Evolutionary conservation across 148 eudicot genomes (phyloP), one percentile per base, ranked within the genome.

Genomic region (Amaranthus palmeri): DNA sequence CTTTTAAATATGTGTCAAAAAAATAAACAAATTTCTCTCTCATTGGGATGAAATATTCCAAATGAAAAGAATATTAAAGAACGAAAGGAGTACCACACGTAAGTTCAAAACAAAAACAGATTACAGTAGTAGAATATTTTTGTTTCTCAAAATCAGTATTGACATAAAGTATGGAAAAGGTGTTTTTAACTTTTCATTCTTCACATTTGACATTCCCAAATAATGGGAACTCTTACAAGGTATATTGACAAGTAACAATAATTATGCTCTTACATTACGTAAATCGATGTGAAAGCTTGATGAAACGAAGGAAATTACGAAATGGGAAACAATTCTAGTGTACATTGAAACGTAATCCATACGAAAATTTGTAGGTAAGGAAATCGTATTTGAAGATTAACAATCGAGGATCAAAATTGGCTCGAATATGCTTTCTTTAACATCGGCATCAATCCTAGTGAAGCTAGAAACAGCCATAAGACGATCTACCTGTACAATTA

Each of bases 401-500:
- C 71, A 65, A 40, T 25, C 45, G 36, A 25, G 54, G 60, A 58
- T 43, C 71, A 69, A 76, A 74, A 70, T 55, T 55, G 65, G 78
- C 50, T 74, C 54, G 8, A 61, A 70, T 51, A 25, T 25, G 36
- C 36, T 25, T 25, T 25, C 36, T 25, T 25, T 25, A 18, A 72
- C 56, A 72, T 68, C 59, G 4, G 55, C 77, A 54, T 73, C 74
- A 69, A 78, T 78, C 73, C 62, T 15, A 61, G 66, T 54, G 10
- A 25, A 25, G 74, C 74, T 58, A 74, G 71, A 65, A 49, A 66
- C 68, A 58, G 44, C 69, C 53, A 59, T 72, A 67, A 57, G 36
- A 25, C 36, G 36, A 82, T 75, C 68, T 78, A 82, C 71, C 87
- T 86, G 77, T 83, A 84, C 88, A 86, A 54, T 73, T 80, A 71